Evolutionary conservation across 108 stramenopile species (phyloP), one percentile per base, ranked within the genome.

Genomic region (Seminavis robusta): DNA sequence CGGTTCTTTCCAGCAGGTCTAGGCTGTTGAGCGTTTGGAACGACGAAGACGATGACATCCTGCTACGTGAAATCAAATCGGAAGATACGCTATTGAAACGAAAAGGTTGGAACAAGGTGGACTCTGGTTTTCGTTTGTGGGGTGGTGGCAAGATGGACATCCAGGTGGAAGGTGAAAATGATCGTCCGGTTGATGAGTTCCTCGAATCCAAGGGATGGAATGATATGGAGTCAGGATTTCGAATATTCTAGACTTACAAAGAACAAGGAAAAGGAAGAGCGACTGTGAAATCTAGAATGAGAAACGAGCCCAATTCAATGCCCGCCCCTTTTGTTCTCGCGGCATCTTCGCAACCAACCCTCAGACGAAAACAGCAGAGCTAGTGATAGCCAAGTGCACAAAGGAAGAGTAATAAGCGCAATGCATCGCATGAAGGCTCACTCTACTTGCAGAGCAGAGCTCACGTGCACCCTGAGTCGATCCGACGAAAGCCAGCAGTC

Each of bases 21-120:
- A 73, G 77, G 43, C 75, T 76, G 62, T 38, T 70, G 9, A 69
- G 67, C 69, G 69, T 66, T 47, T 67, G 74, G 50, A 62, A 78
- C 30, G 71, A 81, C 40, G 71, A 73, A 34, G 52, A 56, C 20
- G 69, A 50, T 49, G 62, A 51, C 33, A 51, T 24, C 23, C 1
- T 32, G 32, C 20, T 17, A 6, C 20, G 32, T 71, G 7, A n/a
- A 4, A 39, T 63, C 3, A 48, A 49, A 38, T 59, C 59, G 7
- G 76, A 71, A 25, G 82, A 83, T 67, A 66, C 78, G 4, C 46
- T 92, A 4, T 88, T 92, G 48, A 38, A 59, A 36, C 63, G 77
- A 38, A 74, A 92, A 47, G 86, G 86, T 7, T 92, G 90, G 90
- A 92, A 92, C 49, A 64, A 75, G 33, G 82, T 92, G 7, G 90